A percentile compares a stretch with the other conserved stretches of the same genome.
Conservation (phyloP, 2,329 filamentous ascomycete species). For the Monosporascus cannonballus region DNA sequence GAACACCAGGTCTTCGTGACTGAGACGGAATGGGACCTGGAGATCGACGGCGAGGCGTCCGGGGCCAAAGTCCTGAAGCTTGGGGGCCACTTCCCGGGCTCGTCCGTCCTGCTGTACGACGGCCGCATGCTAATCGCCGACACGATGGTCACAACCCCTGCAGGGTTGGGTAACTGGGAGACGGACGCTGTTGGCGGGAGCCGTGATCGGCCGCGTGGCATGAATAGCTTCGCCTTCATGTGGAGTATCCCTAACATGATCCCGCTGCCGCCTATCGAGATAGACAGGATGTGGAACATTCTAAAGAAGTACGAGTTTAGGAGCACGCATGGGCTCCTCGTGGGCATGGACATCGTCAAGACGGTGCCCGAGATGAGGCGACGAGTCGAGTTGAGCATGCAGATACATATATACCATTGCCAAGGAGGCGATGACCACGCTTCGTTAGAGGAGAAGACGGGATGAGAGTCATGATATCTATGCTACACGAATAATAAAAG, state of each 20-base stretch:
- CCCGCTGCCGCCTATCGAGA: conserved; percentile 57
- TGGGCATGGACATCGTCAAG: conserved; percentile 54
- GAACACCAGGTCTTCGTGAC: conserved; percentile 41
- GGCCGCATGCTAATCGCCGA: conserved; percentile 67
- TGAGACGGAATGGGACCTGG: conserved; percentile 34
- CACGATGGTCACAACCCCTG: conserved; percentile 66
- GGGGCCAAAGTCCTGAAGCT: conserved; percentile 60
- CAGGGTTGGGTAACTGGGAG: conserved; percentile 43
- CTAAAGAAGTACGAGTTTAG: conserved; percentile 56
- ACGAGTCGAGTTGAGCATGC: conserved; percentile 68
- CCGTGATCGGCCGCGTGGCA: conserved; percentile 32
- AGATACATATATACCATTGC: conserved; percentile 55
- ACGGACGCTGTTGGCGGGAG: conserved; percentile 32
- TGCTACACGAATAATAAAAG: not conserved
- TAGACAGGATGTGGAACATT: conserved; percentile 64
- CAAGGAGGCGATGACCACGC: conserved; percentile 40
- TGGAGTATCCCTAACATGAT: conserved; percentile 75
- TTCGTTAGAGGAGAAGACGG: conserved; percentile 26
- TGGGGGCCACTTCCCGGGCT: conserved; percentile 77
- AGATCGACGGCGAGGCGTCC: conserved; percentile 22
- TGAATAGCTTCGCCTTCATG: conserved; percentile 62
- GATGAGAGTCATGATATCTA: not conserved
- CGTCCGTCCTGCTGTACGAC: conserved; percentile 58
- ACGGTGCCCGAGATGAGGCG: conserved; percentile 46
- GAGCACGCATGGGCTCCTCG: conserved; percentile 63